A percentile compares a stretch with the other conserved stretches of the same genome.
Evolutionary conservation across 2,329 filamentous ascomycete genomes (phyloP).

Genomic region (Polytolypa hystricis): DNA sequence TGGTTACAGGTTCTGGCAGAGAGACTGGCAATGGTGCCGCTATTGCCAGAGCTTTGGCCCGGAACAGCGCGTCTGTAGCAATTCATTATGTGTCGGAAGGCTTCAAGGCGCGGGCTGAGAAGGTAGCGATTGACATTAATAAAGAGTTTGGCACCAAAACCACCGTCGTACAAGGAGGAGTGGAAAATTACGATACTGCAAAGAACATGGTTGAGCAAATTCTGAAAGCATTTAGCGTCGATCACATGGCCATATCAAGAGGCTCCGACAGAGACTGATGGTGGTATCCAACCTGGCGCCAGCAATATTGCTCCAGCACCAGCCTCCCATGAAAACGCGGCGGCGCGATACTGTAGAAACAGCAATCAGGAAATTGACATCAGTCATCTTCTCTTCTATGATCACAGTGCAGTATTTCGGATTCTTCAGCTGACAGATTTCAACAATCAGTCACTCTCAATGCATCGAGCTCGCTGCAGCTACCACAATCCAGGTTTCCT

Average conservation of each 20-base stretch:
- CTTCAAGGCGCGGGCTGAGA: constrained; percentile 11
- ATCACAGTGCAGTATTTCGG: not conserved
- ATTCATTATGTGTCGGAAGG: constrained; percentile 19
- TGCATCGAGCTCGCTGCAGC: not conserved
- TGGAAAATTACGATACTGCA: constrained; percentile 11
- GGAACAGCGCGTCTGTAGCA: constrained; percentile 18
- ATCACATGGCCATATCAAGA: constrained; percentile 18
- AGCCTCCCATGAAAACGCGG: too few relatives aligned
- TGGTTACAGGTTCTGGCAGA: constrained; percentile 28
- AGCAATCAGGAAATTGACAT: constrained; percentile 1
- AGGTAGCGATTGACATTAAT: constrained; percentile 11
- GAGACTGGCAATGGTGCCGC: constrained; percentile 26
- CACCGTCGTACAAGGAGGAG: constrained; percentile 14
- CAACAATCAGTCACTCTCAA: not conserved
- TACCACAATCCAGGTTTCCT: not conserved
- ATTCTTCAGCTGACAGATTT: not conserved
- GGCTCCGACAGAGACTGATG: too few relatives aligned
- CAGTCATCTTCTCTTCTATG: not conserved
- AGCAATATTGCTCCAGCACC: too few relatives aligned
- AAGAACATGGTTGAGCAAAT: constrained; percentile 11
- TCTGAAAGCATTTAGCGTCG: constrained; percentile 7
- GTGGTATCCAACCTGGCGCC: too few relatives aligned
- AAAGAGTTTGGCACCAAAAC: constrained; percentile 11
- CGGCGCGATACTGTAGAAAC: too few relatives aligned
- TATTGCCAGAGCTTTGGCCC: constrained; percentile 22